Percentiles rank a stretch among this genome's conserved stretches.
phyloP scores from a whole-genome alignment of 768 basidiomycete genomes.

The Mycena rebaudengoi region DNA sequence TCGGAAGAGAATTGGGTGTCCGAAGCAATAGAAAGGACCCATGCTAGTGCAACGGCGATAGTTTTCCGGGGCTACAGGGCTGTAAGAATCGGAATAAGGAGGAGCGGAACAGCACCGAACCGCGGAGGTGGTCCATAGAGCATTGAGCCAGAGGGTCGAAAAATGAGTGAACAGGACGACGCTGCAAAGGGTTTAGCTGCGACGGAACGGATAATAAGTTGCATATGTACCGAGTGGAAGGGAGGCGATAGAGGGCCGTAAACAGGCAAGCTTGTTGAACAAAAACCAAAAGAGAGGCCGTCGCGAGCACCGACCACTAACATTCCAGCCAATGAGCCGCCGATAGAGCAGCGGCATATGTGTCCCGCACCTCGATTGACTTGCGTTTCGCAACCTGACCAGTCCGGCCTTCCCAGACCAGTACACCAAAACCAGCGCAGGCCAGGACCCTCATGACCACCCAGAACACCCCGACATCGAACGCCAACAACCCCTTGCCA shows the following conservation, averaged over 20 bases:
- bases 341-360: neutral
- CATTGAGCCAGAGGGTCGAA: constrained; percentile 70
- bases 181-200: constrained; percentile 45
- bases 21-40: constrained; percentile 63
- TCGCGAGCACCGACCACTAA: constrained; percentile 78
- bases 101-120: constrained; percentile 42
- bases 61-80: constrained; percentile 58
- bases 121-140: constrained; percentile 56
- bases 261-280: constrained; percentile 74
- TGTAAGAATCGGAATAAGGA: neutral
- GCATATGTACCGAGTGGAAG: constrained; percentile 65
- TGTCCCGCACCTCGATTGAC: constrained; percentile 63
- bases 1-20: constrained; percentile 57
- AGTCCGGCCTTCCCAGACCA: constrained; percentile 67
- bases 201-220: neutral
- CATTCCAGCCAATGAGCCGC: constrained; percentile 5
- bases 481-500: constrained; percentile 72
- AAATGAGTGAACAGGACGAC: constrained; percentile 77
- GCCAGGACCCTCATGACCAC: constrained; percentile 77
- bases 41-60: constrained; percentile 53
- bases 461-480: constrained; percentile 80
- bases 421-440: constrained; percentile 70
- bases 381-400: constrained; percentile 62
- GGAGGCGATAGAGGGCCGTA: constrained; percentile 72
- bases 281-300: constrained; percentile 72